These are phyloP conservation scores for Melaleuca alternifolia DNA, from an alignment of 345 rosid species.

Conservation along the genomic window DNA sequence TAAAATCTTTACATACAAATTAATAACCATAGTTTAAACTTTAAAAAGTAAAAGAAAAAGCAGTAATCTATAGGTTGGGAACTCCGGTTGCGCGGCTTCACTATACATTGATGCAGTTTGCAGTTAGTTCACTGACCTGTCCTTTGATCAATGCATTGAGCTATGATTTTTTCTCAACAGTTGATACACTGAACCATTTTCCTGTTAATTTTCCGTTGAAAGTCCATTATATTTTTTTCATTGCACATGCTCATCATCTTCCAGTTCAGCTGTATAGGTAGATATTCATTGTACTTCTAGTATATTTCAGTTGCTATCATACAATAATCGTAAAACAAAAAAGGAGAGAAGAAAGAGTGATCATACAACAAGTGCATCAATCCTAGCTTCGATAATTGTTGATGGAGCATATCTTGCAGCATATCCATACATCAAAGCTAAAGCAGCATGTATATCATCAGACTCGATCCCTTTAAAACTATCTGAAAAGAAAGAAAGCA, in stretches of 20 bases:
- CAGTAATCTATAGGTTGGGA: not conserved
- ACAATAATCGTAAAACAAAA: not conserved
- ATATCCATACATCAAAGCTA: slow-evolving; percentile 99
- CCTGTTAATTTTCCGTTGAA: not conserved
- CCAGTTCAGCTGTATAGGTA: not conserved
- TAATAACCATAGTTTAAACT: not conserved
- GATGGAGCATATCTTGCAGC: slow-evolving; percentile 99
- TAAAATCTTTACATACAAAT: not conserved
- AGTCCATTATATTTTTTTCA: not conserved
- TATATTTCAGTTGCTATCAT: not conserved
- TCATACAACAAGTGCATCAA: slow-evolving; percentile 93
- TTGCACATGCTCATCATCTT: not conserved
- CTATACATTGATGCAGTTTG: not conserved
- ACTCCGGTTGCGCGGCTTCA: not conserved
- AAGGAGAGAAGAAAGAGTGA: not conserved
- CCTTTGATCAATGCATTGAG: not conserved
- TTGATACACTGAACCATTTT: not conserved
- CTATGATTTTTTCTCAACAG: not conserved
- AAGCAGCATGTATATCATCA: slow-evolving; percentile 97
- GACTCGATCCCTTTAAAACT: slow-evolving; percentile 70
- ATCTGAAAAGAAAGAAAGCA: slow-evolving; percentile 73
- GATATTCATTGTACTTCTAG: not conserved
- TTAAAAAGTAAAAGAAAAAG: not conserved
- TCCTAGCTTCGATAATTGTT: slow-evolving; percentile 93
- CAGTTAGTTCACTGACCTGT: not conserved